These are phyloP conservation scores for Aureobasidium lini DNA, from an alignment of 2,329 filamentous ascomycete genomes.

Conservation along the genomic window DNA sequence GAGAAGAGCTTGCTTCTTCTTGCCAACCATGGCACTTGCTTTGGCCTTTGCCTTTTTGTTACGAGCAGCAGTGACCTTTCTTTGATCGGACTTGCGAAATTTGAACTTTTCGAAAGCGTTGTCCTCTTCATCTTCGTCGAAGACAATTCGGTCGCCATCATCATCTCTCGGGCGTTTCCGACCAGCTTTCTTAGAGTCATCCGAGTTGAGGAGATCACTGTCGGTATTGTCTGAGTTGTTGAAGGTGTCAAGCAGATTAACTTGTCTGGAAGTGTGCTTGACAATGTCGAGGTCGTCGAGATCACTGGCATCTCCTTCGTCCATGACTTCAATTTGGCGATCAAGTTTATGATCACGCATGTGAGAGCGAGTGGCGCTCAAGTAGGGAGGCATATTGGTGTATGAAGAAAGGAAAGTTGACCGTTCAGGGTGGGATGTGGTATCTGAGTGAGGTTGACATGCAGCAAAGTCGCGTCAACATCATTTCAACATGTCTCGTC, in stretches of 20 bases:
- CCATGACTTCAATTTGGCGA: not conserved
- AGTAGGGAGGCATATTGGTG: not conserved
- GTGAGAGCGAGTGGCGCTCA: constrained; percentile 2
- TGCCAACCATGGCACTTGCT: constrained; percentile 32
- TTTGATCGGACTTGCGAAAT: constrained; percentile 48
- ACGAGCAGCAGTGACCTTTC: constrained; percentile 44
- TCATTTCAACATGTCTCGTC: not conserved
- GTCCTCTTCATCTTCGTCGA: constrained; percentile 46
- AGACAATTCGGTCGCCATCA: constrained; percentile 9
- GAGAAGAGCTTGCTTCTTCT: constrained; percentile 17
- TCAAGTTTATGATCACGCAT: not conserved
- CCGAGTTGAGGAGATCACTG: not conserved
- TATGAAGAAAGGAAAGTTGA: not conserved
- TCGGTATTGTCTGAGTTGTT: constrained; percentile 1
- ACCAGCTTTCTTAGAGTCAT: not conserved
- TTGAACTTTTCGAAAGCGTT: constrained; percentile 58
- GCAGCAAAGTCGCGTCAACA: not conserved
- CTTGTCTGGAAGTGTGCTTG: constrained; percentile 1
- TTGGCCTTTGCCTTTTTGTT: constrained; percentile 42
- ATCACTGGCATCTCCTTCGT: constrained; percentile 9
- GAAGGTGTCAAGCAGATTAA: not conserved
- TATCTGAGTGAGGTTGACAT: not conserved
- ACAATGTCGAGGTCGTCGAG: constrained; percentile 10
- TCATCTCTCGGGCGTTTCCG: constrained; percentile 3
- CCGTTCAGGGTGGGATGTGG: not conserved